Base-by-base conservation (phyloP, 2,329 filamentous ascomycete species). In the Trichoderma cornu-damae region DNA sequence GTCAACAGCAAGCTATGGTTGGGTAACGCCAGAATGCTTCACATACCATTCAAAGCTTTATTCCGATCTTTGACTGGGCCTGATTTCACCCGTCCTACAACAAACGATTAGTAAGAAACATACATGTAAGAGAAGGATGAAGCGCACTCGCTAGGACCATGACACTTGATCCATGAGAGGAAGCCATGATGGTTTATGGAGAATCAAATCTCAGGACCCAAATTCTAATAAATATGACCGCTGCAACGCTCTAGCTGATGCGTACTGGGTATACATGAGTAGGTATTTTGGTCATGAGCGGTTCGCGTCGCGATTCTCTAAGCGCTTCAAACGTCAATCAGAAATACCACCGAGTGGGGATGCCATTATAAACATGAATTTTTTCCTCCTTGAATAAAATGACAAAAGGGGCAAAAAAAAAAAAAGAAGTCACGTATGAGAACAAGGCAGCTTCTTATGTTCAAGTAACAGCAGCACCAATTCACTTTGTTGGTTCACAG, bases 1-100 rank as follows among this genome's bases (percentile, higher is more conserved):
- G 11, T 55, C 30, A 55, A 47, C 24, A 12, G 6, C 12, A 11
- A n/a, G 8, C 2, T 1, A 4, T 0, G n/a, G 34, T 38, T 14
- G 12, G 12, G 3, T 2, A 26, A 8, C 4, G 5, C 8, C 7
- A 16, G 8, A 4, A 7, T 2, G 8, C 12, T 30, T 37, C 37
- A 47, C 68, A 51, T 63, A 77, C 75, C 73, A 61, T 76, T 73
- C 1, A 78, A 61, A 9, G 73, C 75, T 32, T 70, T 69, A 26
- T 73, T 70, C 28, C 75, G 71, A 43, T 73, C 69, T 61, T 70
- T 76, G 40, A 72, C 22, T 26, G 67, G 66, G 6, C 67, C 69
- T 16, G 67, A 67, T 50, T 69, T 72, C 44, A 73, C 67, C 44
- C 70, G 66, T 20, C 64, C 73, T 76, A 34, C 26, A 32, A 34